phyloP scores from a whole-genome alignment of 345 rosid species.

The Salix purpurea region DNA sequence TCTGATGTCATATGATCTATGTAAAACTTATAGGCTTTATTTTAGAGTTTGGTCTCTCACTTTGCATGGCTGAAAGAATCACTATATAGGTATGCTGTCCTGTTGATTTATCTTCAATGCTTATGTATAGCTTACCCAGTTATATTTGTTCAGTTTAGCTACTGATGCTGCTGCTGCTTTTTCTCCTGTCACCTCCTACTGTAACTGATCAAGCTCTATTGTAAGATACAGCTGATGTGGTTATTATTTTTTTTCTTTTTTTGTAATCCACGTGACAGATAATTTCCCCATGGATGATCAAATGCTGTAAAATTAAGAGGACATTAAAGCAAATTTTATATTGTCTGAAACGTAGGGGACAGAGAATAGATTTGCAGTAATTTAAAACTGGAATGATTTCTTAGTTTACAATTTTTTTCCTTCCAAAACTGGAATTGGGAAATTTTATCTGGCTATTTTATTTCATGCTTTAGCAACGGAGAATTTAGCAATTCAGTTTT shows the following conservation, averaged over 20 bases:
- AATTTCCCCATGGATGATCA: too few relatives aligned
- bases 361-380: too few relatives aligned
- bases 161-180: background rate
- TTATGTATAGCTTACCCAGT: background rate
- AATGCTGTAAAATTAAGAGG: too few relatives aligned
- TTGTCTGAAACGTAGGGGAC: too few relatives aligned
- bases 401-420: background rate
- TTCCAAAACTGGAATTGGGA: background rate
- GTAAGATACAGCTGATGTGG: too few relatives aligned
- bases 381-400: background rate
- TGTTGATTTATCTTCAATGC: background rate
- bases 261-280: too few relatives aligned
- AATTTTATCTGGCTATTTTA: background rate
- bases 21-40: constrained; percentile 15
- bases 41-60: background rate
- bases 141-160: background rate
- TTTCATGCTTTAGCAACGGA: background rate
- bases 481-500: background rate
- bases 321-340: too few relatives aligned
- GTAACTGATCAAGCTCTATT: too few relatives aligned
- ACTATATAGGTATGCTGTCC: background rate
- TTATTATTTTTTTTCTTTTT: too few relatives aligned
- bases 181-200: background rate
- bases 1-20: background rate
- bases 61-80: background rate